These are phyloP conservation scores for Lathyrus aphaca DNA, from an alignment of 306 rosid genomes.

Conservation along the genomic window DNA sequence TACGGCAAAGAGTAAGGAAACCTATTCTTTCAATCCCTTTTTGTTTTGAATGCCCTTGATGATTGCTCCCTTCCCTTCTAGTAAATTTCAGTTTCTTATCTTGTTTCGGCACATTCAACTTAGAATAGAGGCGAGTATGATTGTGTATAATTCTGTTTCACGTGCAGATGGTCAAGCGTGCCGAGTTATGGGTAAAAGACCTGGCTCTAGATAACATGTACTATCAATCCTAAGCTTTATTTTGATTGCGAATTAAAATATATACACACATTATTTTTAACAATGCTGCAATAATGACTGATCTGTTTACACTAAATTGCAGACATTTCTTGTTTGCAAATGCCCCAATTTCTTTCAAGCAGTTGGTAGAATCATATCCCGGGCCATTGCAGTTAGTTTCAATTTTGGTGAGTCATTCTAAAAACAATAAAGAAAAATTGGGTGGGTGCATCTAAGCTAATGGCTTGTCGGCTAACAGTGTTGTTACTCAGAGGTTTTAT, in stretches of 20 bases:
- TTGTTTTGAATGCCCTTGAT: conserved; percentile 34
- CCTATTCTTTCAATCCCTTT: conserved; percentile 19
- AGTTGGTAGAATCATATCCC: conserved; percentile 71
- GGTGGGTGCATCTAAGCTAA: conserved; percentile 11
- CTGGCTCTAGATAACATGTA: conserved; percentile 77
- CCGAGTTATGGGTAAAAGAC: conserved; percentile 82
- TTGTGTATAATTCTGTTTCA: conserved; percentile 30
- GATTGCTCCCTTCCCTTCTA: conserved; percentile 32
- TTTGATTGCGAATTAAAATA: conserved; percentile 32
- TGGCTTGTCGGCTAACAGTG: background rate
- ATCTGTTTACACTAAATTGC: conserved; percentile 43
- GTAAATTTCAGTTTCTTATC: conserved; percentile 34
- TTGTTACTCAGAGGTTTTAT: conserved; percentile 11
- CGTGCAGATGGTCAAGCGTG: conserved; percentile 83
- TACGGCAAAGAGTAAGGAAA: conserved; percentile 68
- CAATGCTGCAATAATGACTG: conserved; percentile 22
- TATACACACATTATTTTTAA: background rate
- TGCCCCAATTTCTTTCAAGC: conserved; percentile 79
- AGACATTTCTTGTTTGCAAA: conserved; percentile 88
- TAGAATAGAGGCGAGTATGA: conserved; percentile 3
- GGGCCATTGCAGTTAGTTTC: conserved; percentile 85
- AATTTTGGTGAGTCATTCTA: conserved; percentile 66
- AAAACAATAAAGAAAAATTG: background rate
- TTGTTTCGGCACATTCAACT: conserved; percentile 31
- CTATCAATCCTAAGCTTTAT: conserved; percentile 43